A percentile compares a stretch with the other conserved stretches of the same genome.
phyloP scores from a whole-genome alignment of 129 eudicot genomes.

The Chrysanthemum lavandulifolium region DNA sequence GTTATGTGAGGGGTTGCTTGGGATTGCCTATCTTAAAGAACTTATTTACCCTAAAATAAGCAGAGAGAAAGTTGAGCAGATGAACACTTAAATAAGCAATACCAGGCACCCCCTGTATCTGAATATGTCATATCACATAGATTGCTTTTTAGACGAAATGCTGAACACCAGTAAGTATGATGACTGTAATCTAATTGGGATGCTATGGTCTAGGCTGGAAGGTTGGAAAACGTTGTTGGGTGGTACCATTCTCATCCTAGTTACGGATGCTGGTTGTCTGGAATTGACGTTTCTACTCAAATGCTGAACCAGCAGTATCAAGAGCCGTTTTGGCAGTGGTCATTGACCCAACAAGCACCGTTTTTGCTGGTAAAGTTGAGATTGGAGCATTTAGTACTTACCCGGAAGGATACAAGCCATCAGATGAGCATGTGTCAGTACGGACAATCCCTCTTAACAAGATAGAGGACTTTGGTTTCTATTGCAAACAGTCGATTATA shows the following conservation, averaged over 20 bases:
- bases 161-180: too few species aligned
- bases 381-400: conserved; percentile 97
- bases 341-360: conserved; percentile 95
- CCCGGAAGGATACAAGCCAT: conserved; percentile 98
- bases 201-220: conserved; percentile 60
- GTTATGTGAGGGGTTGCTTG: too few species aligned
- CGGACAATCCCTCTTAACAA: conserved; percentile 98
- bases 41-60: too few species aligned
- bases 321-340: conserved; percentile 97
- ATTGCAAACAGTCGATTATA: conserved; percentile 77
- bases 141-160: too few species aligned
- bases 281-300: conserved; percentile 96
- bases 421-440: conserved; percentile 99
- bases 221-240: conserved; percentile 92
- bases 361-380: conserved; percentile 95
- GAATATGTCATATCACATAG: too few species aligned
- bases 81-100: too few species aligned
- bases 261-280: conserved; percentile 97
- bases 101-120: too few species aligned
- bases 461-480: conserved; percentile 99
- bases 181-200: too few species aligned
- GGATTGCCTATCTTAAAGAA: too few species aligned
- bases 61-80: too few species aligned
- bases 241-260: conserved; percentile 99
- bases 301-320: conserved; percentile 95